Conservation (phyloP, 2,329 filamentous ascomycete genomes). For the Hymenoscyphus linearis region DNA sequence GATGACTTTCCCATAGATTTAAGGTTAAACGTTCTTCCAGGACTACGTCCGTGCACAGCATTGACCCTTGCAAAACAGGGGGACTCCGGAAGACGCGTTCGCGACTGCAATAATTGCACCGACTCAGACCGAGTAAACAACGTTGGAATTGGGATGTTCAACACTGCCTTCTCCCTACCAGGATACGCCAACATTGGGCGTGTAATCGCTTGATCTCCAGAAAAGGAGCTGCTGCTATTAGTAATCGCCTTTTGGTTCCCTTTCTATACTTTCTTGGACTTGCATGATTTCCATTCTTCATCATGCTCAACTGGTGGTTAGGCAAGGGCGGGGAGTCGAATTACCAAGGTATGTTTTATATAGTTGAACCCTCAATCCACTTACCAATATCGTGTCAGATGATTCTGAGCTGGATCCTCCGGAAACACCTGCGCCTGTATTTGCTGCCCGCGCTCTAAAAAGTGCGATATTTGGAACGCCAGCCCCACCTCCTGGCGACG, state of each 20-base stretch:
- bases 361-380: not conserved
- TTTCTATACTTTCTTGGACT: not conserved
- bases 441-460: slow-evolving; percentile 60
- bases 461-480: slow-evolving; percentile 60
- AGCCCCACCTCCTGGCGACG: slow-evolving; percentile 31
- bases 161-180: not conserved
- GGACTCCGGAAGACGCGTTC: not conserved
- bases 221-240: not conserved
- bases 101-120: not conserved
- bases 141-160: not conserved
- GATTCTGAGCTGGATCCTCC: slow-evolving; percentile 42
- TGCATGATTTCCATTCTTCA: slow-evolving; percentile 2
- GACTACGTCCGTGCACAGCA: slow-evolving; percentile 11
- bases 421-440: slow-evolving; percentile 61
- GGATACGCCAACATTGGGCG: not conserved
- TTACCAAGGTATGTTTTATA: slow-evolving; percentile 20
- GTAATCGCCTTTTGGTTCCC: not conserved
- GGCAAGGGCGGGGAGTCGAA: slow-evolving; percentile 23
- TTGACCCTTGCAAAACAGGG: not conserved
- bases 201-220: not conserved
- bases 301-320: slow-evolving; percentile 33
- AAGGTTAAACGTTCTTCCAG: slow-evolving; percentile 18
- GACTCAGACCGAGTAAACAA: not conserved
- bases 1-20: not conserved
- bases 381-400: slow-evolving; percentile 10